phyloP scores from a whole-genome alignment of 176 grass and related monocot species.

The Pontederia crassipes region DNA sequence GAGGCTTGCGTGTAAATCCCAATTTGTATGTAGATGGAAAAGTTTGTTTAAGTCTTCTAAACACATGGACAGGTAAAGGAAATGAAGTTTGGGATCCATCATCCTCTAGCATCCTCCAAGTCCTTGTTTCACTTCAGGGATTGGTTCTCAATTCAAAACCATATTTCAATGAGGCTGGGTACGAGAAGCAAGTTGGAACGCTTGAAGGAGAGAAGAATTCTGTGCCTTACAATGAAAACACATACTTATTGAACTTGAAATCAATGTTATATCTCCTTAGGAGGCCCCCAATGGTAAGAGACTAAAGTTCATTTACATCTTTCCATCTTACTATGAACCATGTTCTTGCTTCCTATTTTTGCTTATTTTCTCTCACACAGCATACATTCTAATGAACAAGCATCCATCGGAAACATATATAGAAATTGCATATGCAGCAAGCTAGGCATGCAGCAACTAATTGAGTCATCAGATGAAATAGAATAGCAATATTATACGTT shows the following conservation, averaged over 20 bases:
- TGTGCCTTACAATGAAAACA: slow-evolving; percentile 92
- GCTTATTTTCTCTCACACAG: slow-evolving; percentile 1
- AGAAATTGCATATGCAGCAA: too few relatives aligned
- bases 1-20: slow-evolving; percentile 85
- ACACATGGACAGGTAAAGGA: slow-evolving; percentile 89
- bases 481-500: too few relatives aligned
- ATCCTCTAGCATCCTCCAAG: slow-evolving; percentile 86
- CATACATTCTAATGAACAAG: too few relatives aligned
- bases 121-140: slow-evolving; percentile 87
- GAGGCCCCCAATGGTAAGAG: slow-evolving; percentile 72
- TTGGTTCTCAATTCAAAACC: slow-evolving; percentile 92
- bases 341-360: not conserved
- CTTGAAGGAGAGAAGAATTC: slow-evolving; percentile 96
- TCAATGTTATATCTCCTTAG: slow-evolving; percentile 93
- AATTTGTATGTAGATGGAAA: slow-evolving; percentile 94
- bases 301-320: not conserved
- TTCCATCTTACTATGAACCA: not conserved
- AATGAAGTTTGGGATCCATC: slow-evolving; percentile 95
- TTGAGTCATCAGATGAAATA: too few relatives aligned
- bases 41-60: slow-evolving; percentile 88
- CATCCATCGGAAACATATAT: too few relatives aligned
- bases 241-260: slow-evolving; percentile 83
- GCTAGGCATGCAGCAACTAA: too few relatives aligned
- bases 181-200: slow-evolving; percentile 93
- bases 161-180: slow-evolving; percentile 96